These are phyloP conservation scores for Candida vaughaniae DNA, from an alignment of 805 yeast species.

Conservation along the genomic window DNA sequence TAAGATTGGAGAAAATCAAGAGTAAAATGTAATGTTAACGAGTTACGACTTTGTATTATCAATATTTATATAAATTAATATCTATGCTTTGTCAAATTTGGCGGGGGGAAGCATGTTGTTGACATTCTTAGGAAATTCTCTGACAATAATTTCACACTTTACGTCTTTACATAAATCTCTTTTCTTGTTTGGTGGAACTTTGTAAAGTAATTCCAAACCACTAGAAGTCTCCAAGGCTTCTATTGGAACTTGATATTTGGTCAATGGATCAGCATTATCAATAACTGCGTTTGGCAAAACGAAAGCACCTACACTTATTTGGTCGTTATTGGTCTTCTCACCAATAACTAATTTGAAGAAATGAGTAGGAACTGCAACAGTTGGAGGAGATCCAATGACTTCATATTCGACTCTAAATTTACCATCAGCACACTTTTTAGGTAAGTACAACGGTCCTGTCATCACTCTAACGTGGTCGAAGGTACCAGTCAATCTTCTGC, in stretches of 20 bases:
- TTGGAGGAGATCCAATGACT: constrained; percentile 95
- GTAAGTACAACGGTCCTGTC: constrained; percentile 92
- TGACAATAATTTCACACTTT: constrained; percentile 72
- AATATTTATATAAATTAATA: background rate
- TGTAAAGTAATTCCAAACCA: constrained; percentile 78
- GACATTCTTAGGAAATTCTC: constrained; percentile 65
- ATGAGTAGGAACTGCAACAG: constrained; percentile 95
- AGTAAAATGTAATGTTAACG: constrained; percentile 12
- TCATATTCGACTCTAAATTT: constrained; percentile 84
- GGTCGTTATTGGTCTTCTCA: constrained; percentile 48
- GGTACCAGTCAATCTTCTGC: constrained; percentile 68
- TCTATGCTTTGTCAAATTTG: constrained; percentile 9
- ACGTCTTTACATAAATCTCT: constrained; percentile 77
- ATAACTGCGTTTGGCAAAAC: constrained; percentile 88
- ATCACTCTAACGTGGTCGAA: constrained; percentile 79
- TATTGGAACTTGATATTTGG: constrained; percentile 79
- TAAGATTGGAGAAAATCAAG: constrained; percentile 3
- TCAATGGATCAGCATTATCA: constrained; percentile 66
- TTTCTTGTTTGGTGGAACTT: constrained; percentile 55
- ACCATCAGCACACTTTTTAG: constrained; percentile 77
- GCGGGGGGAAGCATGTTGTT: constrained; percentile 18
- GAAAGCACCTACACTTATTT: constrained; percentile 83
- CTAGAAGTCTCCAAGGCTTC: constrained; percentile 86
- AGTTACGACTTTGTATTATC: background rate
- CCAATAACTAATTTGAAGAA: constrained; percentile 90